A percentile compares a stretch with the other conserved stretches of the same genome.
These are phyloP conservation scores for Aspergillus sclerotialis DNA, from an alignment of 2,329 filamentous ascomycete species.

Conservation along the genomic window DNA sequence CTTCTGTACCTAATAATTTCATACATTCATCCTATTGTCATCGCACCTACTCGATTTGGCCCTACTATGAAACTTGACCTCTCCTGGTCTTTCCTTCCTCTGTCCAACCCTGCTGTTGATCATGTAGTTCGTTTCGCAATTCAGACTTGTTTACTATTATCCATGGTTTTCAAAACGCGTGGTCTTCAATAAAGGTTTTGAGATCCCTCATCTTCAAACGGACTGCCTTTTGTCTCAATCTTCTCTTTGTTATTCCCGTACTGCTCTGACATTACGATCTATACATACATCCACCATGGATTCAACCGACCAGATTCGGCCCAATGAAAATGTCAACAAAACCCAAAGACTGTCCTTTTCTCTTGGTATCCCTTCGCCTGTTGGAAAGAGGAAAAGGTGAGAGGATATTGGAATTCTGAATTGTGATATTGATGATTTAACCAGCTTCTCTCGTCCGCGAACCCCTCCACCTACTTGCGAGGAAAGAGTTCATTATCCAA, in stretches of 20 bases:
- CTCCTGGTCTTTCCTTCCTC: no score
- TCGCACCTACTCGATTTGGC: no score
- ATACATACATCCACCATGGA: conserved; percentile 5
- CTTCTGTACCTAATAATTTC: no score
- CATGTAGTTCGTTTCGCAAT: conserved; percentile 1
- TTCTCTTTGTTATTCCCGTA: not conserved
- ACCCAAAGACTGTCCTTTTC: conserved; percentile 14
- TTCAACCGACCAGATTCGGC: conserved; percentile 1
- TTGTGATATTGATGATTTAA: not conserved
- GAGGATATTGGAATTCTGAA: not conserved
- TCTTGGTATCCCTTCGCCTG: conserved; percentile 11
- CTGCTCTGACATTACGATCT: no score
- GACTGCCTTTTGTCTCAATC: not conserved
- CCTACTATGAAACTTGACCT: no score
- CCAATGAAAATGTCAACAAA: conserved; percentile 1
- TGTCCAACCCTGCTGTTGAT: conserved; percentile 11
- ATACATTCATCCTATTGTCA: no score
- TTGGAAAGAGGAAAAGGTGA: conserved; percentile 17
- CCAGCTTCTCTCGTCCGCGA: conserved; percentile 7
- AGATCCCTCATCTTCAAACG: no score
- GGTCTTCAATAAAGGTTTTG: not conserved
- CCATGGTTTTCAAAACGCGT: not conserved
- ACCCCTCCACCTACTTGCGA: conserved; percentile 17
- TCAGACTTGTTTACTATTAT: conserved; percentile 1
- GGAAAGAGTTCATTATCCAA: conserved; percentile 28